Evolutionary conservation across 2,329 filamentous ascomycete genomes (phyloP).

Genomic region (Orbilia brochopaga): DNA sequence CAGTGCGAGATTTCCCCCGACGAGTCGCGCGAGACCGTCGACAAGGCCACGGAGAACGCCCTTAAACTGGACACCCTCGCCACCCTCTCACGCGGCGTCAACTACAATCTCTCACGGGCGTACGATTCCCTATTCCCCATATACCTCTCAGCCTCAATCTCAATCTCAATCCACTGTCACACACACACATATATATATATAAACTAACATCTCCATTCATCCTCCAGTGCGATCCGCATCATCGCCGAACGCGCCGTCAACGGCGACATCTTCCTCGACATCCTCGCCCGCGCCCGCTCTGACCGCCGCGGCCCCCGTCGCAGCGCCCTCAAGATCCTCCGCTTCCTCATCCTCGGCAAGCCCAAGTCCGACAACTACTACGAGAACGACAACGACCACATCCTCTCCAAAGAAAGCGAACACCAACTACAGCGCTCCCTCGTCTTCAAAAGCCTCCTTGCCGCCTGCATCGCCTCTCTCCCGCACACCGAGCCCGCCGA

Average conservation of each 20-base stretch:
- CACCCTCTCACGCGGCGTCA: constrained; percentile 33
- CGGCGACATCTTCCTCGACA: constrained; percentile 17
- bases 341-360: constrained; percentile 48
- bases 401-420: constrained; percentile 48
- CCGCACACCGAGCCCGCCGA: not conserved
- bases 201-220: constrained; percentile 13
- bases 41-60: constrained; percentile 47
- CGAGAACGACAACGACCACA: constrained; percentile 50
- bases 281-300: constrained; percentile 24
- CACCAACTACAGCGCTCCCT: constrained; percentile 17
- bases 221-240: constrained; percentile 40
- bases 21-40: constrained; percentile 43
- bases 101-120: constrained; percentile 49
- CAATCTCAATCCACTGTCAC: too few relatives aligned
- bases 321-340: constrained; percentile 39
- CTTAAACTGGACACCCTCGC: constrained; percentile 41
- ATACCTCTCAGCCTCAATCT: not conserved
- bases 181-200: too few relatives aligned
- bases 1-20: constrained; percentile 45
- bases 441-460: constrained; percentile 37
- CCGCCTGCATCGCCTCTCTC: constrained; percentile 26
- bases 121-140: constrained; percentile 14
- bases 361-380: constrained; percentile 49
- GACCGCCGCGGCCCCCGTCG: constrained; percentile 10
- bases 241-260: constrained; percentile 48